These are phyloP conservation scores for Rhizopogon vinicolor DNA, from an alignment of 768 basidiomycete species.

Conservation along the genomic window DNA sequence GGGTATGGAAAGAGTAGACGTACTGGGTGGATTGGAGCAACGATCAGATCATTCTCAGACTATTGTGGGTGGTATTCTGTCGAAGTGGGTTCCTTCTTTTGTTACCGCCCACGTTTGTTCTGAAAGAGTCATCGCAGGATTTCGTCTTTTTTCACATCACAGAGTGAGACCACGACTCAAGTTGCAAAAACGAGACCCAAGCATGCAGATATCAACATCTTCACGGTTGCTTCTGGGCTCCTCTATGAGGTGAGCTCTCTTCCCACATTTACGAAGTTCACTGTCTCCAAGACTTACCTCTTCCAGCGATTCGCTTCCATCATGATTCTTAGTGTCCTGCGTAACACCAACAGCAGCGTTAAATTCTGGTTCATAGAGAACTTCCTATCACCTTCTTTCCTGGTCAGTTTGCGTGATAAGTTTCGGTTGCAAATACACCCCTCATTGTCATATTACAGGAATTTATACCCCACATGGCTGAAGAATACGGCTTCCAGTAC, in stretches of 20 bases:
- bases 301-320: slow-evolving; percentile 90
- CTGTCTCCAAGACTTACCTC: slow-evolving; percentile 1
- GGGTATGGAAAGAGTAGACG: slow-evolving; percentile 82
- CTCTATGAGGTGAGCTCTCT: slow-evolving; percentile 77
- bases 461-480: slow-evolving; percentile 91
- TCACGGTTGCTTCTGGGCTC: slow-evolving; percentile 95
- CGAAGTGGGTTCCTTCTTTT: slow-evolving; percentile 37
- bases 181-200: slow-evolving; percentile 23
- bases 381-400: slow-evolving; percentile 95
- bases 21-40: slow-evolving; percentile 48
- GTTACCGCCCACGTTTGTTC: slow-evolving; percentile 4
- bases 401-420: slow-evolving; percentile 44
- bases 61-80: slow-evolving; percentile 43
- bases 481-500: slow-evolving; percentile 91
- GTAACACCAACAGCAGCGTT: slow-evolving; percentile 90
- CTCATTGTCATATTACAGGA: slow-evolving; percentile 44
- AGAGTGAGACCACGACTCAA: slow-evolving; percentile 19
- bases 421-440: background rate
- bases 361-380: slow-evolving; percentile 99
- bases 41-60: slow-evolving; percentile 29
- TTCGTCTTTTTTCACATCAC: slow-evolving; percentile 37
- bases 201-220: slow-evolving; percentile 96
- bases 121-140: slow-evolving; percentile 31
- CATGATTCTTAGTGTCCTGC: slow-evolving; percentile 95
- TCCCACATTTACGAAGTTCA: background rate